Evolutionary conservation across 164 flowering plant species (phyloP), one percentile per base, ranked within the genome.

Genomic region (Umbilicus rupestris): DNA sequence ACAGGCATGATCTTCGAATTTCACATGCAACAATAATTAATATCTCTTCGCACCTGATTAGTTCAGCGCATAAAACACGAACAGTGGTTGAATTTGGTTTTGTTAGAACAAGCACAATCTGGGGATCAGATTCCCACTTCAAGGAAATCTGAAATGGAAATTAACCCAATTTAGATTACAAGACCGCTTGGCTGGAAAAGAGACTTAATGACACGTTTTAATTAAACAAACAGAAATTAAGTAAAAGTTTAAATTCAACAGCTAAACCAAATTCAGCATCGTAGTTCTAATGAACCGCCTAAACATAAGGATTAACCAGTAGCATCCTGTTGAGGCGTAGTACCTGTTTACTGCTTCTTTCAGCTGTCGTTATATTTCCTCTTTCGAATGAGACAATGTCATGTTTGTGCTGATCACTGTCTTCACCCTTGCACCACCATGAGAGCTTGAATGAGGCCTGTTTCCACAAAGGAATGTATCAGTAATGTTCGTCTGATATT

Each of bases 341-440:
- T 82, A 91, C 99, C 97, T 95, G 97, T 72, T 83, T 92, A 82
- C 99, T 95, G 79, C 94, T 95, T 68, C 97, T 90, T 68, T 77
- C 89, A 65, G 96, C 96, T 33, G 97, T 89, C 35, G 92, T 87
- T 74, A 95, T 95, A 73, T 95, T 83, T 68, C 99, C 99, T 79
- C 80, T 89, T 76, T 88, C 99, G 78, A 95, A 95, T 60, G 97
- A 95, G 70, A 95, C 99, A 70, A 95, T 74, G 31, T 92, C 96
- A 75, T 95, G 97, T 73, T 89, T 95, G 78, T 90, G 92, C 79
- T 87, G 96, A 76, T 94, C 92, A 79, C 78, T 83, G 65, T 79
- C 78, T 39, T 81, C 84, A 64, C 96, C 96, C 66, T 88, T 85
- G 79, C 89, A 82, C 47, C 87, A 81, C 99, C 99, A 95, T 37